phyloP scores from a whole-genome alignment of 2,329 filamentous ascomycete genomes.

The Talaromyces sp. region DNA sequence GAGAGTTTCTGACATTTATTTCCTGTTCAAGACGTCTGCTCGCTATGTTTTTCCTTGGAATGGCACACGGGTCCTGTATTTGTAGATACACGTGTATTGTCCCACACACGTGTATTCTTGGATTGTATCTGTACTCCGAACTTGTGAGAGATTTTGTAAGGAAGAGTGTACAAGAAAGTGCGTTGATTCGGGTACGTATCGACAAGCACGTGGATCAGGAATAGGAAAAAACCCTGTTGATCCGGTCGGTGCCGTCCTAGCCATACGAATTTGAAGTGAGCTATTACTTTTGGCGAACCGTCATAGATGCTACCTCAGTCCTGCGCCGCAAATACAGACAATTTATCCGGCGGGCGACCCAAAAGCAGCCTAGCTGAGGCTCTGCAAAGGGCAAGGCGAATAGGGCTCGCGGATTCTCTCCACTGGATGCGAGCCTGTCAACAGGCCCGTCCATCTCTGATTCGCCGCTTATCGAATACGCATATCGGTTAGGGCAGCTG shows the following conservation, averaged over 20 bases:
- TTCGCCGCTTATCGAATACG: not conserved
- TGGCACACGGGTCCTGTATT: not conserved
- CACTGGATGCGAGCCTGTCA: not conserved
- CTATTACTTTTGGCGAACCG: not conserved
- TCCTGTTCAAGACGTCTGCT: not conserved
- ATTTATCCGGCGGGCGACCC: not conserved
- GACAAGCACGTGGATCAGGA: not conserved
- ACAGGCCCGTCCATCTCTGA: not conserved
- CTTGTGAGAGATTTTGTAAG: not conserved
- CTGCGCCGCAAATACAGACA: not conserved
- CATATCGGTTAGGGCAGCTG: not conserved
- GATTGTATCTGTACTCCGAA: not conserved
- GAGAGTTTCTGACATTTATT: not conserved
- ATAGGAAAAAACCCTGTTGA: constrained; percentile 4
- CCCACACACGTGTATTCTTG: not conserved
- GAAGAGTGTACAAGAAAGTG: not conserved
- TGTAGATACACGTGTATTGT: not conserved
- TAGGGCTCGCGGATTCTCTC: not conserved
- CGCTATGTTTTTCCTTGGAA: not conserved
- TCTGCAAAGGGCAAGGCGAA: not conserved
- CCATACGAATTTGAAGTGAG: not conserved
- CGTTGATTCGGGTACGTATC: not conserved
- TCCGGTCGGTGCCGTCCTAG: constrained; percentile 4
- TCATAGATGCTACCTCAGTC: not conserved
- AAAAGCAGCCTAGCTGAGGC: constrained; percentile 6